phyloP scores from a whole-genome alignment of 2,329 filamentous ascomycete species.

The Penicillium corylophilum region DNA sequence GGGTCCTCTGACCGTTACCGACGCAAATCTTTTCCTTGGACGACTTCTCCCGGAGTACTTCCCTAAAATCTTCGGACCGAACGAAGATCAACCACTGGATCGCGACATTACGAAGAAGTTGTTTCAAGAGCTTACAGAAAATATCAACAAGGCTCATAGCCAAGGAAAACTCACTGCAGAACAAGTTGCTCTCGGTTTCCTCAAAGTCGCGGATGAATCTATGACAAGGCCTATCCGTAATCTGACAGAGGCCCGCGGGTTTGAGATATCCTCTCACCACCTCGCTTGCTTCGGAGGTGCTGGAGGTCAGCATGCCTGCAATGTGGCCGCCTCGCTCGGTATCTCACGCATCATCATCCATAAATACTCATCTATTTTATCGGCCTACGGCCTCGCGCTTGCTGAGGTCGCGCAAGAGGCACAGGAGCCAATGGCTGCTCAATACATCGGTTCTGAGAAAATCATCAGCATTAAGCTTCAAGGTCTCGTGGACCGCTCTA shows the following conservation, averaged over 20 bases:
- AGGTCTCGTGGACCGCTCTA: too few relatives aligned
- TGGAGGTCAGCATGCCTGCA: conserved; percentile 44
- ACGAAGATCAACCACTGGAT: conserved; percentile 75
- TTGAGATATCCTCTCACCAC: conserved; percentile 43
- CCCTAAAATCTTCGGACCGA: too few relatives aligned
- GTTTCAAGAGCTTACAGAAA: too few relatives aligned
- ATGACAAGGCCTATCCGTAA: conserved; percentile 72
- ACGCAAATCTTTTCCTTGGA: conserved; percentile 85
- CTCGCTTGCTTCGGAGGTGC: conserved; percentile 35
- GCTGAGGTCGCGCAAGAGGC: conserved; percentile 42
- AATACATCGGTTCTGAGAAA: too few relatives aligned
- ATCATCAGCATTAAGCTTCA: too few relatives aligned
- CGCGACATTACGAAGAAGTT: conserved; percentile 68
- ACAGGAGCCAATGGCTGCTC: conserved; percentile 31
- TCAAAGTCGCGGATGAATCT: conserved; percentile 40
- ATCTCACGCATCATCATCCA: conserved; percentile 47
- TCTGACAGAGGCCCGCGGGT: conserved; percentile 85
- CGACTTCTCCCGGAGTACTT: conserved; percentile 87
- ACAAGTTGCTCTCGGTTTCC: conserved; percentile 39
- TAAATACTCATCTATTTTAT: conserved; percentile 43
- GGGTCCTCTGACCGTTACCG: conserved; percentile 84
- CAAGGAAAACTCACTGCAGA: conserved; percentile 67
- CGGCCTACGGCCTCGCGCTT: conserved; percentile 47
- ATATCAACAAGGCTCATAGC: too few relatives aligned
- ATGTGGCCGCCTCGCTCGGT: too few relatives aligned